Evolutionary conservation across 495 filamentous ascomycete species (phyloP), one percentile per base, ranked within the genome.

Genomic region (Penicillium paradoxum): DNA sequence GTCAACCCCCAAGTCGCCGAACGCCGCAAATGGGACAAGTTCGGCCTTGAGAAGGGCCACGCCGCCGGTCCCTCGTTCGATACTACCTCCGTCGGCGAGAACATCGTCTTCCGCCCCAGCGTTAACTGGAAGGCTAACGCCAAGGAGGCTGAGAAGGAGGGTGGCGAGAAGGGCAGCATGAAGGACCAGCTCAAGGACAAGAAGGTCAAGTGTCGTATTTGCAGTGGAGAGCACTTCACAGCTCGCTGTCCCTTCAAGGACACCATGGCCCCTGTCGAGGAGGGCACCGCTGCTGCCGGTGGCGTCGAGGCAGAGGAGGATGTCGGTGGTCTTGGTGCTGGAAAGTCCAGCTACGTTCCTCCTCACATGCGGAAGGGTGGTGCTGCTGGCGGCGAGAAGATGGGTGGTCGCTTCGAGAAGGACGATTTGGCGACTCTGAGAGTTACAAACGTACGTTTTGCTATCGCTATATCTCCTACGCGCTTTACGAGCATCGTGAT

Each of bases 131-230:
- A 90, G 75, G 84, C 84, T 61, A 87, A 89, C 57, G 85, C 84
- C 48, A 88, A 88, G 75, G 88, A 92, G 71, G 85, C 84, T 54
- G 83, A 87, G 74, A 88, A 89, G 78, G 83, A 83, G 50, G 82
- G 82, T 64, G 74, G 73, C 59, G 89, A 91, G 70, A 81, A 76
- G 70, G 73, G 73, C 43, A 80, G 79, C 62, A 85, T 96, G 78
- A 93, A 91, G 78, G 89, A 90, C 59, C 83, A 89, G 79, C 79
- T 97, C 53, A 96, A 92, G 84, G 89, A 96, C 74, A 96, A 96
- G 83, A 96, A 96, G 80, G 95, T 98, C 75, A 97, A 97, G 80
- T 98, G 93, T 74, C 85, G 93, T 77, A 97, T 98, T 67, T 98
- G 93, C 75, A 87, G 84, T 70, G 93, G 95, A 59, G 95, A 97